Percentiles rank a stretch among this genome's conserved stretches.
Evolutionary conservation across 2,329 filamentous ascomycete species (phyloP).

Genomic region (Colletotrichum nymphaeae): DNA sequence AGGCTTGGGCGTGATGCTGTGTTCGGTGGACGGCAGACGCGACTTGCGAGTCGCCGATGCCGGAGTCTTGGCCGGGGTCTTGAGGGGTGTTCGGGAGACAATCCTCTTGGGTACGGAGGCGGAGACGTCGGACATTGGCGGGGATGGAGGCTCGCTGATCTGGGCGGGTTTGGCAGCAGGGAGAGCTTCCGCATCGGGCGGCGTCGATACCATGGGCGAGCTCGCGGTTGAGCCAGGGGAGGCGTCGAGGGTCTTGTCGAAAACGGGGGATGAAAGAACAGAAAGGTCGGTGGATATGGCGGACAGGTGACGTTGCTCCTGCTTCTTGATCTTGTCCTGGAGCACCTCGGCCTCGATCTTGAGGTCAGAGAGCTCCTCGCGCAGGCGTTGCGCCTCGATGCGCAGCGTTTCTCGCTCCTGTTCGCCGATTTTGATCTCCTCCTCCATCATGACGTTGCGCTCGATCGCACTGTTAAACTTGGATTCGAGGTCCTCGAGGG

Average conservation of each 20-base stretch:
- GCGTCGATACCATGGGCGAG: constrained; percentile 90
- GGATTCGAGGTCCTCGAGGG: constrained; percentile 94
- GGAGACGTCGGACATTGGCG: constrained; percentile 90
- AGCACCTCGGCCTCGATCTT: constrained; percentile 96
- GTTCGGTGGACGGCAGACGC: constrained; percentile 38
- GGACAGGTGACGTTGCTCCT: constrained; percentile 68
- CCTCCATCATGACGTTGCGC: constrained; percentile 90
- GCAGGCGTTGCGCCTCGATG: constrained; percentile 89
- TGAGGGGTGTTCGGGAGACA: constrained; percentile 46
- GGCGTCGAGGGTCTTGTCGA: constrained; percentile 75
- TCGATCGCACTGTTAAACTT: constrained; percentile 98
- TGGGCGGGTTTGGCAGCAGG: constrained; percentile 66
- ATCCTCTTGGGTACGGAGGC: constrained; percentile 42
- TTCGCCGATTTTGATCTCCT: constrained; percentile 91
- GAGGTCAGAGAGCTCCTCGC: constrained; percentile 91
- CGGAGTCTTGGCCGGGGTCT: constrained; percentile 56
- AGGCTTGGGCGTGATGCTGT: constrained; percentile 63
- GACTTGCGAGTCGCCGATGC: constrained; percentile 66
- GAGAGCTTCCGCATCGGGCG: constrained; percentile 67
- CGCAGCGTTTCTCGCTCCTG: constrained; percentile 90
- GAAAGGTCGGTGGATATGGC: constrained; percentile 72
- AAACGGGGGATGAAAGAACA: constrained; percentile 75
- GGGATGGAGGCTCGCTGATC: constrained; percentile 87
- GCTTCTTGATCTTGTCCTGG: constrained; percentile 90
- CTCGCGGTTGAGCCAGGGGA: constrained; percentile 90